Percentiles rank a stretch among this genome's conserved stretches.
Evolutionary conservation across 2,329 filamentous ascomycete genomes (phyloP).

Genomic region (Alternaria postmessia): DNA sequence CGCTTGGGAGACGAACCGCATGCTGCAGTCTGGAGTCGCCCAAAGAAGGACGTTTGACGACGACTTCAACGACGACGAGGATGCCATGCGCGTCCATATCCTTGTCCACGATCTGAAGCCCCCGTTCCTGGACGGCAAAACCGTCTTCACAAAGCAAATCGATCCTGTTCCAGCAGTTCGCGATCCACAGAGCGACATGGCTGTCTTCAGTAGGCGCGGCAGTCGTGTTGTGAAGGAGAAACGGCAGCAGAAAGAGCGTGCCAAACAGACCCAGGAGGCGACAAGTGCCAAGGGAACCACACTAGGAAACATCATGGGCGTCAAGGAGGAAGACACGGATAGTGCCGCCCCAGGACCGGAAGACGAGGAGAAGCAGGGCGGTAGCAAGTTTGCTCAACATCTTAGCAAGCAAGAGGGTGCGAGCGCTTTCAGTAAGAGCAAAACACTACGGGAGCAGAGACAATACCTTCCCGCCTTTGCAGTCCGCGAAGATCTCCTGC

Average conservation of each 20-base stretch:
- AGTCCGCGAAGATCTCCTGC: constrained; percentile 88
- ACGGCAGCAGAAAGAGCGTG: constrained; percentile 88
- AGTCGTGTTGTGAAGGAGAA: constrained; percentile 92
- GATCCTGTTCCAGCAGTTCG: constrained; percentile 93
- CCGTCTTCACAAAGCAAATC: constrained; percentile 95
- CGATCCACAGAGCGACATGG: constrained; percentile 98
- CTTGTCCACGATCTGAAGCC: constrained; percentile 93
- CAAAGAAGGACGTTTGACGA: constrained; percentile 82
- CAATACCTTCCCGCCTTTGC: constrained; percentile 96
- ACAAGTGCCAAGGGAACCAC: constrained; percentile 92
- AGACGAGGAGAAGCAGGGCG: constrained; percentile 72
- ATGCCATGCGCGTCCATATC: constrained; percentile 86
- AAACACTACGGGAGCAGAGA: constrained; percentile 87
- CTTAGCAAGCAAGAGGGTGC: constrained; percentile 85
- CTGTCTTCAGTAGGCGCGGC: constrained; percentile 94
- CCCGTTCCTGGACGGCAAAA: constrained; percentile 93
- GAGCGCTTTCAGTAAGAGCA: constrained; percentile 92
- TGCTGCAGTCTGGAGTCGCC: constrained; percentile 95
- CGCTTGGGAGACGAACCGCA: constrained; percentile 98
- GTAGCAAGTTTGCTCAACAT: constrained; percentile 86
- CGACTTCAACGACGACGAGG: constrained; percentile 90
- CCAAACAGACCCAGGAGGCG: constrained; percentile 93
- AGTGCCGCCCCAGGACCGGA: constrained; percentile 80
- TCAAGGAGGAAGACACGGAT: constrained; percentile 89
- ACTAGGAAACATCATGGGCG: constrained; percentile 92